Conservation (phyloP, 148 eudicot species). For the Chenopodium quinoa region DNA sequence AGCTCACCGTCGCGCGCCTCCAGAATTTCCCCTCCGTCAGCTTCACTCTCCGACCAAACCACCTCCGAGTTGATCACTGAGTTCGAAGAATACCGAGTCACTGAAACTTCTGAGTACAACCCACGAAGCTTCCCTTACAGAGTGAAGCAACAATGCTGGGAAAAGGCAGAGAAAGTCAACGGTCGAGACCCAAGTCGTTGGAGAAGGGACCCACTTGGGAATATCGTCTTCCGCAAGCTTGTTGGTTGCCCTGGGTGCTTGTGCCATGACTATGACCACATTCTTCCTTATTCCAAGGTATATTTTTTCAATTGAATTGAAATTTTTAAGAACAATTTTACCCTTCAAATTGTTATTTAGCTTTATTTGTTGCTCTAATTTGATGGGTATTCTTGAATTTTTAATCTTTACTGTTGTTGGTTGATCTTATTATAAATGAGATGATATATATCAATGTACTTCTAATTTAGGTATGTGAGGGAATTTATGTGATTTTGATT, state of each 20-base stretch:
- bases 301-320: neutral
- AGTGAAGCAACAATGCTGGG: slow-evolving; percentile 96
- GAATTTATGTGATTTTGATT: neutral
- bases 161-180: slow-evolving; percentile 80
- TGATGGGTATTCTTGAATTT: neutral
- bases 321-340: too few relatives aligned
- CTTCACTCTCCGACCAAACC: slow-evolving; percentile 31
- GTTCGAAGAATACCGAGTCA: slow-evolving; percentile 45
- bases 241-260: slow-evolving; percentile 97
- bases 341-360: neutral
- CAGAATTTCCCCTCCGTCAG: slow-evolving; percentile 33
- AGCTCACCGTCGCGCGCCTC: slow-evolving; percentile 23
- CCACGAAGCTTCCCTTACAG: slow-evolving; percentile 86
- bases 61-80: slow-evolving; percentile 36
- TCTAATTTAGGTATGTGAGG: neutral
- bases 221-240: slow-evolving; percentile 72
- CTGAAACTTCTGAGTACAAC: slow-evolving; percentile 33
- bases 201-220: slow-evolving; percentile 79
- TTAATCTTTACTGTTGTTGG: neutral
- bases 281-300: slow-evolving; percentile 87
- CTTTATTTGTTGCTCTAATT: neutral
- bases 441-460: neutral
- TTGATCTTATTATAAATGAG: neutral
- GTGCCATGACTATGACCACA: slow-evolving; percentile 89
- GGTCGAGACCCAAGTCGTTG: slow-evolving; percentile 89